Conservation (phyloP, 1,284 basidiomycete species). For the Leccinum huronense region DNA sequence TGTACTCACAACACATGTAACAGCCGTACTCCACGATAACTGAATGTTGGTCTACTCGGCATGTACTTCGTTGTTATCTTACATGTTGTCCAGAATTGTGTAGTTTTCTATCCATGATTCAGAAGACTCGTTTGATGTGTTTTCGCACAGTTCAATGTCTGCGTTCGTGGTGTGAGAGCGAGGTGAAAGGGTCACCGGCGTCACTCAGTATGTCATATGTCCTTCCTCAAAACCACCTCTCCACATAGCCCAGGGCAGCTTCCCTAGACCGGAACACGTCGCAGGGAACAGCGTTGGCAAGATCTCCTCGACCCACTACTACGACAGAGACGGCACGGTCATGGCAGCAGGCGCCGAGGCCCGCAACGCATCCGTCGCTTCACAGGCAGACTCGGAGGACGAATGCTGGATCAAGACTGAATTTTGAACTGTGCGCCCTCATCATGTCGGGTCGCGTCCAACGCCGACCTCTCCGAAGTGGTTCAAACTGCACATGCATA, state of each 20-base stretch:
- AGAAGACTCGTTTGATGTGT: too few species aligned
- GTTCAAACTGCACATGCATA: slow-evolving; percentile 75
- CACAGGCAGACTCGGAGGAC: slow-evolving; percentile 52
- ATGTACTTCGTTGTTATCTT: too few species aligned
- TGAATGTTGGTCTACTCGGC: too few species aligned
- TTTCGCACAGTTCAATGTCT: too few species aligned
- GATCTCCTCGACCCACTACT: slow-evolving; percentile 74
- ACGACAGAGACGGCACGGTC: slow-evolving; percentile 60
- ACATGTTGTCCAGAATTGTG: too few species aligned
- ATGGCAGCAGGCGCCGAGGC: slow-evolving; percentile 71
- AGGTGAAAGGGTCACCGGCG: too few species aligned
- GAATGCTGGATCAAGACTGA: slow-evolving; percentile 72
- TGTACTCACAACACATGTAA: too few species aligned
- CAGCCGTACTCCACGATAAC: too few species aligned
- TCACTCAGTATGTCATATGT: too few species aligned
- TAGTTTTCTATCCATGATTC: too few species aligned
- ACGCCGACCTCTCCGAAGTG: slow-evolving; percentile 35
- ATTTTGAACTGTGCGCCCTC: slow-evolving; percentile 46
- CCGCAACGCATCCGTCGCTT: not conserved
- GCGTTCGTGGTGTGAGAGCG: too few species aligned
- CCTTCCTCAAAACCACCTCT: too few species aligned
- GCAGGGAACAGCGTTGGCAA: slow-evolving; percentile 68
- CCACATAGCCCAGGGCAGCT: slow-evolving; percentile 41
- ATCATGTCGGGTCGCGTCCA: not conserved
- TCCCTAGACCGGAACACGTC: slow-evolving; percentile 78